A percentile compares a stretch with the other conserved stretches of the same genome.
These are phyloP conservation scores for Penicillium frequentans DNA, from an alignment of 2,329 filamentous ascomycete species.

Conservation along the genomic window DNA sequence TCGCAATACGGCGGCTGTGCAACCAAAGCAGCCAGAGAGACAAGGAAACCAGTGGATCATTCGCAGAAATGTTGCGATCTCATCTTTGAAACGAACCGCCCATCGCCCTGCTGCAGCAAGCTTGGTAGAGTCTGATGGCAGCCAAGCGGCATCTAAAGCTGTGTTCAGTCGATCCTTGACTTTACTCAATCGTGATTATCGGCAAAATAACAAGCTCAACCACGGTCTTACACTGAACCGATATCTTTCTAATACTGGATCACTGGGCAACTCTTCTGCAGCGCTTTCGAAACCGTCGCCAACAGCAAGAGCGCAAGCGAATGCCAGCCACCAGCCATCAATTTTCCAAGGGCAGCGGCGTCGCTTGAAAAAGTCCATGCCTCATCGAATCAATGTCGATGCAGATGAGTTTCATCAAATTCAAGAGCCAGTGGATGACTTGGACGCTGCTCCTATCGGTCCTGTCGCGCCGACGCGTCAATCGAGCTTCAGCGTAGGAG, in stretches of 20 bases:
- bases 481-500: slow-evolving; percentile 33
- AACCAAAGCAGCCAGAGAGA: slow-evolving; percentile 13
- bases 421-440: slow-evolving; percentile 27
- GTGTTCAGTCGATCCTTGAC: slow-evolving; percentile 35
- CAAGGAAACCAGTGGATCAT: slow-evolving; percentile 35
- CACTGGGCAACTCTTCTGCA: not conserved
- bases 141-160: slow-evolving; percentile 15
- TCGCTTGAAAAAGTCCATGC: slow-evolving; percentile 37
- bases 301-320: not conserved
- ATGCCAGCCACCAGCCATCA: not conserved
- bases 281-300: not conserved
- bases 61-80: slow-evolving; percentile 34
- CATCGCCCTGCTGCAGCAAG: slow-evolving; percentile 39
- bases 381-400: slow-evolving; percentile 50
- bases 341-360: slow-evolving; percentile 1
- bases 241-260: slow-evolving; percentile 30
- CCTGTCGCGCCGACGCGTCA: not conserved
- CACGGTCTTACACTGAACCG: slow-evolving; percentile 36
- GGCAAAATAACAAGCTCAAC: slow-evolving; percentile 18
- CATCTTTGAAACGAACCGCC: slow-evolving; percentile 36
- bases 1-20: not conserved
- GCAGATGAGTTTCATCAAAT: slow-evolving; percentile 42
- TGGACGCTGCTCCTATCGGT: slow-evolving; percentile 3
- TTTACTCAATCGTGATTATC: slow-evolving; percentile 32
- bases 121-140: slow-evolving; percentile 16